These are phyloP conservation scores for Pachyrhizus erosus DNA, from an alignment of 306 rosid genomes.

Conservation along the genomic window DNA sequence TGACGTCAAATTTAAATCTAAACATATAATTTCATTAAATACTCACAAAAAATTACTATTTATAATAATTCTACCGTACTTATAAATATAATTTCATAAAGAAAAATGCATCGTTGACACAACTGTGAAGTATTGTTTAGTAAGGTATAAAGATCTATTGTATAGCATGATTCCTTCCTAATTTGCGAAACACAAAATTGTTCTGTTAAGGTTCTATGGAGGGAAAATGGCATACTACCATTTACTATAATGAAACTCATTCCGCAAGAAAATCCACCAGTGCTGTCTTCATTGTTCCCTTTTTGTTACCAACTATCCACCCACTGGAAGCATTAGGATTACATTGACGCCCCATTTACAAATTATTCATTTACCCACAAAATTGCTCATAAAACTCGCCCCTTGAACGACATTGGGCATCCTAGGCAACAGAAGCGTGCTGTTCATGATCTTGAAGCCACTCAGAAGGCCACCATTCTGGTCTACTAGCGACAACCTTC, in stretches of 20 bases:
- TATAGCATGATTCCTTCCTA: constrained; percentile 13
- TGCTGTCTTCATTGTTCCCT: background rate
- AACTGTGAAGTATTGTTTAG: too few species aligned
- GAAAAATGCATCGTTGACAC: too few species aligned
- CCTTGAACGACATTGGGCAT: constrained; percentile 32
- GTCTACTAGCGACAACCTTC: constrained; percentile 66
- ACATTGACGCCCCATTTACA: constrained; percentile 11
- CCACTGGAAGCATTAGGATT: constrained; percentile 17
- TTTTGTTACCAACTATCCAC: background rate
- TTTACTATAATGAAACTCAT: constrained; percentile 26
- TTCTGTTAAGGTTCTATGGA: constrained; percentile 5
- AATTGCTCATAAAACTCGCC: constrained; percentile 5
- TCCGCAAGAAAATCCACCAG: constrained; percentile 34
- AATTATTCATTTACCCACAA: constrained; percentile 18
- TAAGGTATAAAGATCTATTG: too few species aligned
- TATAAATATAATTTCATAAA: too few species aligned
- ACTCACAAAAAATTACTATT: too few species aligned
- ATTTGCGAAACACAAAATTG: constrained; percentile 32
- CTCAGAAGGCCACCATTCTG: constrained; percentile 67
- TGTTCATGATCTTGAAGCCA: constrained; percentile 56
- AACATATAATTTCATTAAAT: too few species aligned
- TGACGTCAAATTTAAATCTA: too few species aligned
- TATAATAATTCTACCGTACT: too few species aligned
- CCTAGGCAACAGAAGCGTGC: constrained; percentile 49
- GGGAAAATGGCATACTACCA: constrained; percentile 17